Conservation (phyloP, 78 protist genomes). For the Tieghemostelium lacteum region DNA sequence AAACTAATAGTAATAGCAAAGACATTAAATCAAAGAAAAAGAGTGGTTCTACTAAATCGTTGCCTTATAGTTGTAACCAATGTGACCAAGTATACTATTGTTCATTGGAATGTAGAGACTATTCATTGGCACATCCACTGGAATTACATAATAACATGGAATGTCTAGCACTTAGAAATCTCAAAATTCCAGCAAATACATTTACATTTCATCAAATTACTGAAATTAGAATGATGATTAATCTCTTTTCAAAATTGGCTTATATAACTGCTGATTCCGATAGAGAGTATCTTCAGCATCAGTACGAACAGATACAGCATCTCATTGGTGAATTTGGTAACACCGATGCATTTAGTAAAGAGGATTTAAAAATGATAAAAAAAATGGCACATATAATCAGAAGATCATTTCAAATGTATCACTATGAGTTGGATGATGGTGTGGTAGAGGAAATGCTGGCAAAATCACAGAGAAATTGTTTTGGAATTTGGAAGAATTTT, state of each 20-base stretch:
- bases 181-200: not conserved
- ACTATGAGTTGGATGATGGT: not conserved
- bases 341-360: not conserved
- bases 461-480: slow-evolving; percentile 36
- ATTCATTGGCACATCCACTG: not conserved
- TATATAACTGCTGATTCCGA: not conserved
- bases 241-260: slow-evolving; percentile 15
- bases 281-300: not conserved
- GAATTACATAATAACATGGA: slow-evolving; percentile 37
- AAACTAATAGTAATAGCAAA: no score
- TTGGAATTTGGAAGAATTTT: slow-evolving; percentile 53
- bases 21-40: not conserved
- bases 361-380: slow-evolving; percentile 3
- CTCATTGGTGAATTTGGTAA: slow-evolving; percentile 16
- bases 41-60: not conserved
- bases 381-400: not conserved
- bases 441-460: slow-evolving; percentile 10
- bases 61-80: not conserved
- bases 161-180: not conserved
- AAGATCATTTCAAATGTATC: slow-evolving; percentile 11
- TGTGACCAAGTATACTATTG: slow-evolving; percentile 22
- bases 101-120: not conserved
- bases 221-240: slow-evolving; percentile 43
- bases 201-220: slow-evolving; percentile 30
- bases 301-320: not conserved